Conservation (phyloP, 2,329 filamentous ascomycete species). For the Pyricularia sp. region DNA sequence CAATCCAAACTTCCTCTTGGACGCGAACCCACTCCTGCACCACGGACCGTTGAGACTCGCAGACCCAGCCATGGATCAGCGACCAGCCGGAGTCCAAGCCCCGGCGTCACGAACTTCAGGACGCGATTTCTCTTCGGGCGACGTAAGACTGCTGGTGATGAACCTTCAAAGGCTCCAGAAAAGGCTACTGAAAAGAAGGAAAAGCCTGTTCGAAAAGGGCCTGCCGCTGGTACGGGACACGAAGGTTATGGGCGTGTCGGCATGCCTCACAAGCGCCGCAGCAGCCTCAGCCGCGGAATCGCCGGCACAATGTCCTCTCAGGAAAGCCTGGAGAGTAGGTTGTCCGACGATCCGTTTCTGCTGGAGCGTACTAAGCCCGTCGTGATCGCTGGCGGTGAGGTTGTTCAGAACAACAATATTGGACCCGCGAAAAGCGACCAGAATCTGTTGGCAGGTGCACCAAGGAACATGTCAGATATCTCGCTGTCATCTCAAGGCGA, state of each 20-base stretch:
- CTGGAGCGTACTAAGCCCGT: slow-evolving; percentile 51
- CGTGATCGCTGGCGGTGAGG: slow-evolving; percentile 49
- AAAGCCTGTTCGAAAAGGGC: slow-evolving; percentile 55
- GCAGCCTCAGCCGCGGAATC: slow-evolving; percentile 47
- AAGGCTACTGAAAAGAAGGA: slow-evolving; percentile 39
- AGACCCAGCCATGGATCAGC: slow-evolving; percentile 7
- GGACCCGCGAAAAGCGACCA: slow-evolving; percentile 36
- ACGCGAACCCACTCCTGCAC: slow-evolving; percentile 22
- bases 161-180: slow-evolving; percentile 25
- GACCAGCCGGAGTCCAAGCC: slow-evolving; percentile 35
- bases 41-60: slow-evolving; percentile 5
- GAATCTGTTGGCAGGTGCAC: slow-evolving; percentile 23
- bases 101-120: slow-evolving; percentile 42
- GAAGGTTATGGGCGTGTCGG: slow-evolving; percentile 67
- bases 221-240: slow-evolving; percentile 83
- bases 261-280: slow-evolving; percentile 34
- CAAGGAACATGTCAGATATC: slow-evolving; percentile 26
- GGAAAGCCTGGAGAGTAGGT: slow-evolving; percentile 33
- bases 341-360: slow-evolving; percentile 41
- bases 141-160: slow-evolving; percentile 38
- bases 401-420: slow-evolving; percentile 46
- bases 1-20: slow-evolving; percentile 16
- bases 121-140: slow-evolving; percentile 69
- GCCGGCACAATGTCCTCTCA: slow-evolving; percentile 33
- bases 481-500: slow-evolving; percentile 26